phyloP scores from a whole-genome alignment of 768 basidiomycete genomes.

The Lentinula lateritia region DNA sequence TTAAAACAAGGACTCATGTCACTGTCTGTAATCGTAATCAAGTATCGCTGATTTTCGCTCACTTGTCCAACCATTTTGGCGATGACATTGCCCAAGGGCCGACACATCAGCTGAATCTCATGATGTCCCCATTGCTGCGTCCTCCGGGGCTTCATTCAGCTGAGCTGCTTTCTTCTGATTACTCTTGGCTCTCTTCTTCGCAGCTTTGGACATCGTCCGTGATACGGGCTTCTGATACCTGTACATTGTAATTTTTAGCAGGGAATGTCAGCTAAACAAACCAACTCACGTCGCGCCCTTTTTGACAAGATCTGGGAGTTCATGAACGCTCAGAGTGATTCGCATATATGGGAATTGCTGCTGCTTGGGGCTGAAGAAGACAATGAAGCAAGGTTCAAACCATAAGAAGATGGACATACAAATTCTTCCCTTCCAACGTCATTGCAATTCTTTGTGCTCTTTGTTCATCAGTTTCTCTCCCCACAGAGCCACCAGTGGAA shows the following conservation, averaged over 20 bases:
- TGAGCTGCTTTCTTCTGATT: constrained; percentile 25
- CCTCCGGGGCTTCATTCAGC: not conserved
- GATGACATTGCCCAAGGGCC: not conserved
- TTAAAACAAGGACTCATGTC: not conserved
- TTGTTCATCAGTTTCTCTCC: constrained; percentile 19
- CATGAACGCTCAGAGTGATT: constrained; percentile 50
- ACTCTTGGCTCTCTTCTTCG: constrained; percentile 50
- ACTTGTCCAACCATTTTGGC: not conserved
- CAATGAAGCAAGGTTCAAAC: not conserved
- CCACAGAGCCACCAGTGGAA: constrained; percentile 7
- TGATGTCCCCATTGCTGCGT: not conserved
- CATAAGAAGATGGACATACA: not conserved
- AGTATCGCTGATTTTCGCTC: not conserved
- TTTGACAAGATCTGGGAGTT: constrained; percentile 32
- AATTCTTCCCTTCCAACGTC: constrained; percentile 52
- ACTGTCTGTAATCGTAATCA: not conserved
- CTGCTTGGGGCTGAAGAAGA: constrained; percentile 38
- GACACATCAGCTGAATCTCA: not conserved
- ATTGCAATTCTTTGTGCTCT: constrained; percentile 30
- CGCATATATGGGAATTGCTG: constrained; percentile 65
- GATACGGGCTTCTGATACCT: constrained; percentile 54
- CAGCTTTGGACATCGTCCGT: constrained; percentile 53
- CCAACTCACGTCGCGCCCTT: constrained; percentile 47
- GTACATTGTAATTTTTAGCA: not conserved
- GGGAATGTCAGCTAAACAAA: not conserved